Conservation (phyloP, 768 basidiomycete genomes). For the Lactarius trivialis region DNA sequence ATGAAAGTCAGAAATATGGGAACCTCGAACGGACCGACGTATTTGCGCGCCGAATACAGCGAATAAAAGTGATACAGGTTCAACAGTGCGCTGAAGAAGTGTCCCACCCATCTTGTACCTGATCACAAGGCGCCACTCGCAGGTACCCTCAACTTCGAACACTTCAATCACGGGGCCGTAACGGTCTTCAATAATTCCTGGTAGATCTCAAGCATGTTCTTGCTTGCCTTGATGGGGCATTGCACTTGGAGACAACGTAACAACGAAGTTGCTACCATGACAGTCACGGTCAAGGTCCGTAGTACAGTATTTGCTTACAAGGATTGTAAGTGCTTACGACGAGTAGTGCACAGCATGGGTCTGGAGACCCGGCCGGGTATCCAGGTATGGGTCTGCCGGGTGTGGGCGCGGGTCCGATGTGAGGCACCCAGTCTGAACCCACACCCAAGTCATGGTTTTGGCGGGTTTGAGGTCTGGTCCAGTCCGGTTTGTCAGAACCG, state of each 20-base stretch:
- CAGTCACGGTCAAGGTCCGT: no score
- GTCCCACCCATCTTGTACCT: slow-evolving; percentile 97
- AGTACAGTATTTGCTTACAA: no score
- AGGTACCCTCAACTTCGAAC: slow-evolving; percentile 88
- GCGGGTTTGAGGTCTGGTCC: no score
- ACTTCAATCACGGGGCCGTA: slow-evolving; percentile 94
- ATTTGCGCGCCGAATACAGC: slow-evolving; percentile 92
- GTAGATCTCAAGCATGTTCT: slow-evolving; percentile 92
- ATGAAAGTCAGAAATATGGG: neutral
- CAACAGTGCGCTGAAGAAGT: slow-evolving; percentile 84
- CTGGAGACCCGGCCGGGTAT: no score
- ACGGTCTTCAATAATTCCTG: slow-evolving; percentile 77
- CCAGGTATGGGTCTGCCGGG: no score
- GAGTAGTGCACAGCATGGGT: no score
- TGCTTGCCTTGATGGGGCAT: slow-evolving; percentile 91
- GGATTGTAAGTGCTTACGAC: no score
- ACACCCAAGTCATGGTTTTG: no score
- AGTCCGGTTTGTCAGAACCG: no score
- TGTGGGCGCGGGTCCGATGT: no score
- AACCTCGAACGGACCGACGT: slow-evolving; percentile 57
- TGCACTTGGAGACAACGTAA: slow-evolving; percentile 92
- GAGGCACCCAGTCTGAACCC: no score
- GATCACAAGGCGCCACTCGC: no score
- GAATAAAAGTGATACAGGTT: slow-evolving; percentile 98
- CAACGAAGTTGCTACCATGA: slow-evolving; percentile 95